These are phyloP conservation scores for Cryomyces minteri DNA, from an alignment of 495 filamentous ascomycete genomes.

Conservation along the genomic window DNA sequence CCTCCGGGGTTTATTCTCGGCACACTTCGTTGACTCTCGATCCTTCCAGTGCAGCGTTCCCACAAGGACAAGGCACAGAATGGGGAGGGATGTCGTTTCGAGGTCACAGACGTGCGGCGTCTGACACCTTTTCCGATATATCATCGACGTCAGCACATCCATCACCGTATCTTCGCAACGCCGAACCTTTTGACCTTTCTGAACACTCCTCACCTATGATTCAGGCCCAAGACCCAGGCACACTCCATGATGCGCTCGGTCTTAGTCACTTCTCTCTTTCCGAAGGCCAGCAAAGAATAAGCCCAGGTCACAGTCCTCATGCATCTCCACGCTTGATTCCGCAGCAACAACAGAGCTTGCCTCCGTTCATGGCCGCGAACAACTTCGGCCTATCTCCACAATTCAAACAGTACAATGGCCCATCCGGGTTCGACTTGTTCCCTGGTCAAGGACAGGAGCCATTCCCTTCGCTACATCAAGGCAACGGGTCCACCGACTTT, in stretches of 20 bases:
- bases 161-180: constrained; percentile 63
- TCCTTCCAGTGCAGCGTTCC: constrained; percentile 54
- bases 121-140: constrained; percentile 69
- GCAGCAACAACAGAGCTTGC: constrained; percentile 30
- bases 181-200: constrained; percentile 58
- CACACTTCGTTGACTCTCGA: constrained; percentile 69
- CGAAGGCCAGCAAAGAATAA: constrained; percentile 47
- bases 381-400: constrained; percentile 30
- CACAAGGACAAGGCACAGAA: constrained; percentile 41
- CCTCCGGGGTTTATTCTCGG: constrained; percentile 48
- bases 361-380: constrained; percentile 15
- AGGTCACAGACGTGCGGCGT: constrained; percentile 62
- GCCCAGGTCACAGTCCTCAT: constrained; percentile 69
- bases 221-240: constrained; percentile 45
- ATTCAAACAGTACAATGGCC: constrained; percentile 28
- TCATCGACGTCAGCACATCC: constrained; percentile 54
- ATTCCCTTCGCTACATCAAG: constrained; percentile 34
- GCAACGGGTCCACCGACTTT: constrained; percentile 31
- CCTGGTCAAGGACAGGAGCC: constrained; percentile 29
- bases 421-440: constrained; percentile 35
- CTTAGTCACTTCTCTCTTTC: constrained; percentile 70
- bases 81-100: constrained; percentile 60
- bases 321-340: constrained; percentile 69
- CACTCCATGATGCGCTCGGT: constrained; percentile 62
- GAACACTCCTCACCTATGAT: constrained; percentile 72